Evolutionary conservation across 768 basidiomycete species (phyloP), one percentile per base, ranked within the genome.

Genomic region (Cystofilobasidium capitatum): DNA sequence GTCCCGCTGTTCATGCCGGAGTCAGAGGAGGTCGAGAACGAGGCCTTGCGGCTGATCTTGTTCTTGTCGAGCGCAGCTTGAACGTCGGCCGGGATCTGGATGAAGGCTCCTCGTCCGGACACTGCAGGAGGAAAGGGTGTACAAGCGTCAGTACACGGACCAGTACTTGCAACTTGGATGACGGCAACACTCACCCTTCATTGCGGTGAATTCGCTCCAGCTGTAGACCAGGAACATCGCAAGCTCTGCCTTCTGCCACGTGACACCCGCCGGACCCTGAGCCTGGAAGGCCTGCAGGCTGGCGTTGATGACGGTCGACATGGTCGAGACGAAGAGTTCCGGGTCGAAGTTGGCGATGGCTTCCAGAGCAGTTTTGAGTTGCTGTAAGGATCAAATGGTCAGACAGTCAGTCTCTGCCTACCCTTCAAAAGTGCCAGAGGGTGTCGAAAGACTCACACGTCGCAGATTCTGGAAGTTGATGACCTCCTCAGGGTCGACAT

Each of bases 161-260:
- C 36, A 24, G 1, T 54, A 24, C 22, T 26, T 33, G 14, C 39
- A 29, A 58, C 60, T 22, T 31, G 47, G 29, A 47, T 10, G 35
- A 45, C 45, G 58, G 24, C 24, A 1, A 0, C 20, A 74, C 86
- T 61, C 66, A 91, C 93, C 84, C 81, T 91, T 94, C 76, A 85
- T 86, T 4, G 62, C 66, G 70, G 39, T 74, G 72, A 71, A 94
- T 76, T 96, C 92, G 49, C 94, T 94, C 73, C 89, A 98, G 39
- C 94, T 88, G 74, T 86, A 97, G 13, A 97, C 85, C 31, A 98
- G 81, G 76, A 91, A 91, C n/a, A 94, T 80, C 0, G 89, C 91
- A 24, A 98, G 82, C 76, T 99, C 96, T 3, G 88, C 90, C 70
- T 93, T 87, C 72, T 91, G 85, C 96, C 96, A 98, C 69, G 88